Evolutionary conservation across 139 green algal species (phyloP), one percentile per base, ranked within the genome.

Genomic region (Auxenochlorella pyrenoidosa): DNA sequence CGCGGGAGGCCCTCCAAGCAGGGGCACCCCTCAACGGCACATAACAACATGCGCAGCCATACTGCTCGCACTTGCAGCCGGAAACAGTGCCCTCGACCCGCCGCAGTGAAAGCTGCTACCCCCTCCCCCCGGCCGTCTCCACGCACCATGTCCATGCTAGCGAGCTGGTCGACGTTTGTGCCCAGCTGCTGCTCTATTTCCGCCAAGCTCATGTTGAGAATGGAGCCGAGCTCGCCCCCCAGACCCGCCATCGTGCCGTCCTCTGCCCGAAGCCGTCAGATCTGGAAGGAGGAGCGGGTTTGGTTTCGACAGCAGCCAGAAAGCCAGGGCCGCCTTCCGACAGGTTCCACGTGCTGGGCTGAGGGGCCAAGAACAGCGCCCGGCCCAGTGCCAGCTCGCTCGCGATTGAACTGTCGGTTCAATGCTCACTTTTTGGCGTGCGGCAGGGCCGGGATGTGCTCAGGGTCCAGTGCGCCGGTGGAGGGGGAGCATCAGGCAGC

Each of bases 121-220:
- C 51, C 32, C 22, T 22, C 18, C 19, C 47, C 24, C 43, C 51
- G 32, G 26, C 10, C 36, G 3, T 1, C 1, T 5, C 28, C 3
- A 8, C 78, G 44, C 79, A 85, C 79, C 79, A 85, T 75, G 28
- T 85, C 41, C 79, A 85, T 85, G 19, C 58, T 76, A 10, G 38
- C 6, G 28, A 85, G 60, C 38, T 70, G 38, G 21, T 66, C 32
- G 51, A n/a, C 36, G 19, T 58, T 83, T 10, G 47, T 41, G 18
- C 79, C 79, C 38, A 85, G 59, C 40, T 85, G 79, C 60, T 75
- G 16, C 79, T 85, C 79, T 40, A 85, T 65, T n/a, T 85, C 79
- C 28, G 36, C 34, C 5, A 85, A 24, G 5, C 59, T 85, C 12
- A 85, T 32, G 40, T 85, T 60, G 3, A 85, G 79, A 12, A 85